Evolutionary conservation across 2,329 filamentous ascomycete species (phyloP).

Genomic region (Trichophaea hybrida): DNA sequence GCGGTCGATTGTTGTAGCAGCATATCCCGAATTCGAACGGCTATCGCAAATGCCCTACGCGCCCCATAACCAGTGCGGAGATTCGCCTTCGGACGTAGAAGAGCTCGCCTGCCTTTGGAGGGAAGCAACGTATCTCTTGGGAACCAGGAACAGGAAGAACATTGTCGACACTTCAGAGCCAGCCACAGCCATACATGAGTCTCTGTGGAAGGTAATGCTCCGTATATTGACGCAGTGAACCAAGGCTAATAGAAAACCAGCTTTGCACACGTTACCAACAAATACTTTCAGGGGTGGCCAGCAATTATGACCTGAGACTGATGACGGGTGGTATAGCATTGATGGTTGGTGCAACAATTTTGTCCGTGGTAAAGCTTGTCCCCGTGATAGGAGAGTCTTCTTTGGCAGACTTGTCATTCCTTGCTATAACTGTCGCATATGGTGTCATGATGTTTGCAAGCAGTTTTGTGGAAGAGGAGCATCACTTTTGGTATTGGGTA

Average conservation of each 20-base stretch:
- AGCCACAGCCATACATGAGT: not conserved
- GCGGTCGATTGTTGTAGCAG: constrained; percentile 57
- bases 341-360: constrained; percentile 27
- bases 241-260: constrained; percentile 24
- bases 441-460: constrained; percentile 91
- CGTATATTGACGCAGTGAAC: constrained; percentile 1
- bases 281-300: constrained; percentile 76
- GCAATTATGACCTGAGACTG: constrained; percentile 67
- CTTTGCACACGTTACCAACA: constrained; percentile 63
- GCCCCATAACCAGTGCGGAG: not conserved
- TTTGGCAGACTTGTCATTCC: constrained; percentile 31
- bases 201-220: not conserved
- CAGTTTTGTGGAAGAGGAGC: constrained; percentile 95
- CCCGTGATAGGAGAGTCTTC: constrained; percentile 9
- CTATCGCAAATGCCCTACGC: not conserved
- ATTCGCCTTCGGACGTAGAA: constrained; percentile 34
- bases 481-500: constrained; percentile 96
- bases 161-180: not conserved
- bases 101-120: constrained; percentile 58
- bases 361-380: constrained; percentile 7
- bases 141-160: not conserved
- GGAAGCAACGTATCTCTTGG: not conserved
- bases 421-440: constrained; percentile 47
- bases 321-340: constrained; percentile 35
- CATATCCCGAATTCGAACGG: constrained; percentile 39